These are phyloP conservation scores for Triticum urartu DNA, from an alignment of 176 grass and related monocot species.

Conservation along the genomic window DNA sequence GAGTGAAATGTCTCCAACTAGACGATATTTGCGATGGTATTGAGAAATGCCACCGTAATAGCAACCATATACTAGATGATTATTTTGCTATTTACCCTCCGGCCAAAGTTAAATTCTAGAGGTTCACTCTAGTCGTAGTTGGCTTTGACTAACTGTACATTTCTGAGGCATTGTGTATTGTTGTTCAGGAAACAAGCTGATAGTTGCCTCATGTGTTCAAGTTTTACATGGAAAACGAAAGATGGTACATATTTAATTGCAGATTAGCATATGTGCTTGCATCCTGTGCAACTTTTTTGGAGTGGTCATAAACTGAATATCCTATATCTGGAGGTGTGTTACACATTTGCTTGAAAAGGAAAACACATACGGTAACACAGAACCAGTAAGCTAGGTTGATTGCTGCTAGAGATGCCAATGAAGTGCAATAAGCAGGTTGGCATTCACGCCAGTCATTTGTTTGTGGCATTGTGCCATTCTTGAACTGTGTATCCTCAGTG, in stretches of 20 bases:
- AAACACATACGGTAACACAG: background rate
- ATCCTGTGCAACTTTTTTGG: background rate
- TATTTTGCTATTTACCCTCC: no score
- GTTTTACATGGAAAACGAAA: slow-evolving; percentile 21
- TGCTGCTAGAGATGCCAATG: background rate
- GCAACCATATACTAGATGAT: no score
- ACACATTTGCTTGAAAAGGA: background rate
- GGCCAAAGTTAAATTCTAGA: background rate
- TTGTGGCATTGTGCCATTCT: background rate
- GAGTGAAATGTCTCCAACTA: no score
- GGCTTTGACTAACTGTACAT: slow-evolving; percentile 33
- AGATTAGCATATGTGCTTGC: background rate
- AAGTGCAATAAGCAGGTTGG: background rate
- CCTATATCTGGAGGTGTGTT: background rate
- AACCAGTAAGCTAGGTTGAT: background rate
- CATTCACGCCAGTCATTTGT: background rate
- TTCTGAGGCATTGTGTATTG: slow-evolving; percentile 1
- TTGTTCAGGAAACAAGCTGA: background rate
- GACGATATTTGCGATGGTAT: no score
- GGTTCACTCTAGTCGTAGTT: background rate
- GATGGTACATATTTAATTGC: background rate
- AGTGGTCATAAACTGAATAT: background rate
- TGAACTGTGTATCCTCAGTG: background rate
- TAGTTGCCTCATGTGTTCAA: slow-evolving; percentile 18
- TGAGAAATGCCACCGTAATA: no score